Percentiles rank a stretch among this genome's conserved stretches.
Conservation (phyloP, 306 rosid genomes). For the Trifolium fragiferum region DNA sequence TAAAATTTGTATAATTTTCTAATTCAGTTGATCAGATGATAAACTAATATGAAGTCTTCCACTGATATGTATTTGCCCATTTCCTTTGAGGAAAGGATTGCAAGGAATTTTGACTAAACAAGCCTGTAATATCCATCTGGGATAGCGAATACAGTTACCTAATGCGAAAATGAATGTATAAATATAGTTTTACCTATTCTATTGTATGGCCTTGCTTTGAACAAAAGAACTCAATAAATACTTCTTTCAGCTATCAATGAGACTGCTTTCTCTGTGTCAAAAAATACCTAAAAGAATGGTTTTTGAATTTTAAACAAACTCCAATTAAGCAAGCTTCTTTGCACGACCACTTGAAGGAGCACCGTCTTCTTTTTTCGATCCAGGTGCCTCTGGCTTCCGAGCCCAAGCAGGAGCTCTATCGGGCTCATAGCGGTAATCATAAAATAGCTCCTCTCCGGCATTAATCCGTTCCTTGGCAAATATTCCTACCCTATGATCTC, state of each 20-base stretch:
- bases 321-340: slow-evolving; percentile 82
- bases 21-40: neutral
- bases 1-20: neutral
- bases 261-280: slow-evolving; percentile 62
- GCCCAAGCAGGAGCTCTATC: slow-evolving; percentile 99
- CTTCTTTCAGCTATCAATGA: slow-evolving; percentile 54
- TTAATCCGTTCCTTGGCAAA: slow-evolving; percentile 95
- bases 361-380: slow-evolving; percentile 83
- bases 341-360: slow-evolving; percentile 97
- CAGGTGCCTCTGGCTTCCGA: slow-evolving; percentile 84
- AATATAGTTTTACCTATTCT: slow-evolving; percentile 48
- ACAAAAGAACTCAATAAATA: slow-evolving; percentile 61
- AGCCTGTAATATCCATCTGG: slow-evolving; percentile 27
- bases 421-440: slow-evolving; percentile 94
- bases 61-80: slow-evolving; percentile 27
- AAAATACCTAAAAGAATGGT: slow-evolving; percentile 59
- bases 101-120: slow-evolving; percentile 41
- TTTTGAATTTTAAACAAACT: slow-evolving; percentile 39
- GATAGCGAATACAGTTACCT: slow-evolving; percentile 45
- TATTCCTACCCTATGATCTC: slow-evolving; percentile 98
- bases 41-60: neutral
- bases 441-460: slow-evolving; percentile 97
- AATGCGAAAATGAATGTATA: slow-evolving; percentile 50
- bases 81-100: slow-evolving; percentile 25
- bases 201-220: slow-evolving; percentile 52